A percentile compares a stretch with the other conserved stretches of the same genome.
Conservation (phyloP, 305 asterid species). For the Fraxinus velutina region DNA sequence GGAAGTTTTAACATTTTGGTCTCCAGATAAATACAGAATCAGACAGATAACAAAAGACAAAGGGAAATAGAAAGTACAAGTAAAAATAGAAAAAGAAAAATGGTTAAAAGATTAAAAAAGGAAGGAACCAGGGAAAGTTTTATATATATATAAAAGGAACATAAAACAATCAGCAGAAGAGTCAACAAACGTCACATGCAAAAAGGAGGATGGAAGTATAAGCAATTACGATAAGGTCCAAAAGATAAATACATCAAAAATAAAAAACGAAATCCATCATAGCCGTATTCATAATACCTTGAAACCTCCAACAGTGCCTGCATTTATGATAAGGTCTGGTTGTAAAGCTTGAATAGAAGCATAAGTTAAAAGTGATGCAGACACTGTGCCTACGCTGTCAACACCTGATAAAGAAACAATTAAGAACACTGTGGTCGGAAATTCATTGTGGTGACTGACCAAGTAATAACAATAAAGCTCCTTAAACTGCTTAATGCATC, state of each 20-base stretch:
- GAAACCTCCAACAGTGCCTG: constrained; percentile 98
- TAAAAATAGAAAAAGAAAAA: background rate
- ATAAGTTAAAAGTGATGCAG: constrained; percentile 77
- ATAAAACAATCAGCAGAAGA: background rate
- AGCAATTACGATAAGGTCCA: background rate
- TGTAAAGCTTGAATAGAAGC: constrained; percentile 80
- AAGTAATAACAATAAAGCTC: background rate
- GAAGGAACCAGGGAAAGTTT: background rate
- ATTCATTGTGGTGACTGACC: background rate
- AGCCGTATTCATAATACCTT: constrained; percentile 46
- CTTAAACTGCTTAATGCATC: constrained; percentile 15
- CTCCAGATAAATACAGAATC: background rate
- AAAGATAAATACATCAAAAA: background rate
- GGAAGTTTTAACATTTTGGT: background rate
- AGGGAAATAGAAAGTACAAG: background rate
- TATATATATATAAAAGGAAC: background rate
- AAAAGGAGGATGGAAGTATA: background rate
- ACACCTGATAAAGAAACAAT: constrained; percentile 53
- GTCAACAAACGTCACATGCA: background rate
- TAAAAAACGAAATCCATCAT: background rate
- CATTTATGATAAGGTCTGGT: constrained; percentile 94
- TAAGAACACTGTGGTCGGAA: constrained; percentile 20
- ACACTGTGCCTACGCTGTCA: constrained; percentile 88
- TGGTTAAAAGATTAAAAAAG: background rate
- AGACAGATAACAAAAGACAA: background rate